A percentile compares a stretch with the other conserved stretches of the same genome.
phyloP scores from a whole-genome alignment of 768 basidiomycete genomes.

The Stropharia rugosoannulata region DNA sequence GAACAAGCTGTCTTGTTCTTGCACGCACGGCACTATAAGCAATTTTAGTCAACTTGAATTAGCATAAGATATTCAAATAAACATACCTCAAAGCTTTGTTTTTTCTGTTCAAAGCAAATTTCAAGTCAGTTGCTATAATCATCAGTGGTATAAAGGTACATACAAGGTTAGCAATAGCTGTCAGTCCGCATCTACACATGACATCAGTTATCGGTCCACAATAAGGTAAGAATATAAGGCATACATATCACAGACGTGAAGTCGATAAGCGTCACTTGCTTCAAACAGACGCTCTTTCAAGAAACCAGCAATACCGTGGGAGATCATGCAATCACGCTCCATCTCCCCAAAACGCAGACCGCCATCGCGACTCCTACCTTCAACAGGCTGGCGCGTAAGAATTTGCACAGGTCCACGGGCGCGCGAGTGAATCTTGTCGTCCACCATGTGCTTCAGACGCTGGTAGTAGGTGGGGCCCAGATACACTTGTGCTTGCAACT shows the following conservation, averaged over 20 bases:
- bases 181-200: constrained; percentile 77
- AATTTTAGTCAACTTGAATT: neutral
- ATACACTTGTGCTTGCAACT: constrained; percentile 97
- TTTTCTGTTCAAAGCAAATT: constrained; percentile 60
- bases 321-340: constrained; percentile 99
- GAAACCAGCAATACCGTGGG: constrained; percentile 98
- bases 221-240: constrained; percentile 27
- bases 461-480: constrained; percentile 99
- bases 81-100: constrained; percentile 89
- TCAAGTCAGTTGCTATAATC: constrained; percentile 6
- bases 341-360: constrained; percentile 99
- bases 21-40: constrained; percentile 80
- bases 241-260: constrained; percentile 96
- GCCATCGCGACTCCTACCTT: constrained; percentile 98
- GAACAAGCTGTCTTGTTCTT: constrained; percentile 96
- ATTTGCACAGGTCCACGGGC: constrained; percentile 98
- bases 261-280: constrained; percentile 88
- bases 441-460: constrained; percentile 99
- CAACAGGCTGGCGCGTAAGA: constrained; percentile 94
- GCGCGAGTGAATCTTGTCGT: constrained; percentile 98
- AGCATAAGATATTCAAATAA: neutral
- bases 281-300: constrained; percentile 96
- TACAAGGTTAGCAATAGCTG: constrained; percentile 94
- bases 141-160: constrained; percentile 25
- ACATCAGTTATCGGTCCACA: constrained; percentile 8